Percentiles rank a stretch among this genome's conserved stretches.
These are phyloP conservation scores for Marasmius fiardii DNA, from an alignment of 1,284 basidiomycete species.

Conservation along the genomic window DNA sequence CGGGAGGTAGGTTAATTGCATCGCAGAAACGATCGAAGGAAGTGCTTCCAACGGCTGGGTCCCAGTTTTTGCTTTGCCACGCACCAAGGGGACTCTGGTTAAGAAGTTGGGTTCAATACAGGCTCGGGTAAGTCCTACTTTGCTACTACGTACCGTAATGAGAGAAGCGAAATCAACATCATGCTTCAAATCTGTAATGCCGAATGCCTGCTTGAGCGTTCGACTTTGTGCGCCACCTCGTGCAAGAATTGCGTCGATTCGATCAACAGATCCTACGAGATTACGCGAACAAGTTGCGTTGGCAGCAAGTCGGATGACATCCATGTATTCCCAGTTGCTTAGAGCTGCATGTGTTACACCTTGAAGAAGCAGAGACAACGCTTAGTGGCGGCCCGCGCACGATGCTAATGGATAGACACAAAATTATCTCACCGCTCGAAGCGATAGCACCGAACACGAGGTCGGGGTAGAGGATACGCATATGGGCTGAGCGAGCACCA, in stretches of 20 bases:
- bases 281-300: conserved; percentile 69
- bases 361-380: conserved; percentile 25
- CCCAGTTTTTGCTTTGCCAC: conserved; percentile 66
- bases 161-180: conserved; percentile 80
- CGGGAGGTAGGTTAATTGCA: conserved; percentile 44
- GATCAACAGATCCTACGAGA: conserved; percentile 61
- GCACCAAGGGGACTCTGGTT: conserved; percentile 35
- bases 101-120: neutral
- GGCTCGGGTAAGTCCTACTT: neutral
- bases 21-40: conserved; percentile 73
- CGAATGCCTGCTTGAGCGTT: conserved; percentile 70
- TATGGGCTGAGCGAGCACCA: conserved; percentile 91
- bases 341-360: conserved; percentile 74
- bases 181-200: conserved; percentile 60
- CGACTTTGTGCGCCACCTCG: conserved; percentile 24
- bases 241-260: conserved; percentile 62
- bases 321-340: conserved; percentile 84
- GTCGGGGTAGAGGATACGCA: conserved; percentile 85
- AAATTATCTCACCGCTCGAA: conserved; percentile 64
- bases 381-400: neutral
- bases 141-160: conserved; percentile 42
- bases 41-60: conserved; percentile 61
- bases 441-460: conserved; percentile 91
- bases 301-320: conserved; percentile 78
- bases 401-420: conserved; percentile 4